These are phyloP conservation scores for Acer negundo DNA, from an alignment of 345 rosid species.

Conservation along the genomic window DNA sequence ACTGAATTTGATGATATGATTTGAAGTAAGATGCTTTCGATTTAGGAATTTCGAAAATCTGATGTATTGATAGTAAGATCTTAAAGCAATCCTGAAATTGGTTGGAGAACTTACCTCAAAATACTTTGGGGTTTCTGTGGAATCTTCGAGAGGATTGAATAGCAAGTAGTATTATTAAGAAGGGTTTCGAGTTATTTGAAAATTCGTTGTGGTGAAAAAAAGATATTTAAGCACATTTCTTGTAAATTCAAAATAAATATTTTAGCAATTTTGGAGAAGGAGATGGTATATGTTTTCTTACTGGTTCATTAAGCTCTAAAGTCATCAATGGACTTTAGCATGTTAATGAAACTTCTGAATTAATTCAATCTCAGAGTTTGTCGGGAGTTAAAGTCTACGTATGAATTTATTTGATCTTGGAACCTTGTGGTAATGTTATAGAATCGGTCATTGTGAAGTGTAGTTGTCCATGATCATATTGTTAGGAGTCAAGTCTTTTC, in stretches of 20 bases:
- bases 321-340: too few species aligned
- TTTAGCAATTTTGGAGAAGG: too few species aligned
- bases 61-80: neutral
- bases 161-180: neutral
- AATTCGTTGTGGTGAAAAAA: too few species aligned
- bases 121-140: neutral
- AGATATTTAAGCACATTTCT: too few species aligned
- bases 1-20: neutral
- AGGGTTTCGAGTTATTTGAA: neutral
- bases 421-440: too few species aligned
- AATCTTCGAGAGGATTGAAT: neutral
- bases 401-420: too few species aligned
- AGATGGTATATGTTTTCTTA: too few species aligned
- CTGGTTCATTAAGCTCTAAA: too few species aligned
- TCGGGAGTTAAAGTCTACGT: too few species aligned
- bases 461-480: neutral
- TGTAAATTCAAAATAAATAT: too few species aligned
- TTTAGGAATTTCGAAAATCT: neutral
- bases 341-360: too few species aligned
- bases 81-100: constrained; percentile 1
- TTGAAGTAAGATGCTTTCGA: neutral
- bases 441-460: neutral
- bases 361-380: too few species aligned
- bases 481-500: neutral
- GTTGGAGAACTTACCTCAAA: neutral